A percentile compares a stretch with the other conserved stretches of the same genome.
Evolutionary conservation across 352 stramenopile genomes (phyloP).

Genomic region (Globisporangium heterothallicum): DNA sequence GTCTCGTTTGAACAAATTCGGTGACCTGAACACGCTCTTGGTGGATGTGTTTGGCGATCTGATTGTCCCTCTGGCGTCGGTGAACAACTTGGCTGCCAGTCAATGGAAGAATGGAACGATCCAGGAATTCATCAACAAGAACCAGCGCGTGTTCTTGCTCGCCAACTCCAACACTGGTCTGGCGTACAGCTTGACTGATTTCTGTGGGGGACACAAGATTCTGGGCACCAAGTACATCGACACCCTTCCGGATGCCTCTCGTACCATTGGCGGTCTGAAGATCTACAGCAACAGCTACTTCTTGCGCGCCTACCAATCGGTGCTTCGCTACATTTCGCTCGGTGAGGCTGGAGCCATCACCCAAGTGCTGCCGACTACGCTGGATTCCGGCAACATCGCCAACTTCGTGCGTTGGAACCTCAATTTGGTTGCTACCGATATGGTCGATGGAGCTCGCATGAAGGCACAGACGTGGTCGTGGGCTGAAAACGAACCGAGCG

Average conservation of each 20-base stretch:
- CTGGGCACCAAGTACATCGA: conserved; percentile 24
- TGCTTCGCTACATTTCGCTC: conserved; percentile 51
- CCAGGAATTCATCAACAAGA: conserved; percentile 31
- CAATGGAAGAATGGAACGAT: conserved; percentile 39
- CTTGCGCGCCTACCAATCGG: conserved; percentile 42
- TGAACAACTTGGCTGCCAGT: conserved; percentile 24
- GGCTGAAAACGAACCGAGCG: conserved; percentile 44
- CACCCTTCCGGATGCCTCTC: conserved; percentile 35
- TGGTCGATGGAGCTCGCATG: conserved; percentile 39
- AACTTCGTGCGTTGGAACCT: conserved; percentile 43
- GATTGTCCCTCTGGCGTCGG: conserved; percentile 30
- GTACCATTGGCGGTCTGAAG: conserved; percentile 29
- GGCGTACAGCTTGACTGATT: conserved; percentile 42
- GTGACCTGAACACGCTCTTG: conserved; percentile 40
- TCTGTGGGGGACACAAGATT: conserved; percentile 46
- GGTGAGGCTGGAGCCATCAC: conserved; percentile 21
- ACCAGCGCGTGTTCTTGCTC: conserved; percentile 52
- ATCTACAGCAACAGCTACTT: conserved; percentile 12
- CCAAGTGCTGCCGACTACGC: conserved; percentile 16
- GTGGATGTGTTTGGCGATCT: conserved; percentile 39
- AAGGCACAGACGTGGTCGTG: conserved; percentile 58
- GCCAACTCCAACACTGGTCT: conserved; percentile 33
- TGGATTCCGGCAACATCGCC: conserved; percentile 34
- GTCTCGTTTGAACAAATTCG: conserved; percentile 29
- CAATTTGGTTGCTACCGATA: conserved; percentile 55